Conservation (phyloP, 768 basidiomycete genomes). For the Hygrophorus russula region DNA sequence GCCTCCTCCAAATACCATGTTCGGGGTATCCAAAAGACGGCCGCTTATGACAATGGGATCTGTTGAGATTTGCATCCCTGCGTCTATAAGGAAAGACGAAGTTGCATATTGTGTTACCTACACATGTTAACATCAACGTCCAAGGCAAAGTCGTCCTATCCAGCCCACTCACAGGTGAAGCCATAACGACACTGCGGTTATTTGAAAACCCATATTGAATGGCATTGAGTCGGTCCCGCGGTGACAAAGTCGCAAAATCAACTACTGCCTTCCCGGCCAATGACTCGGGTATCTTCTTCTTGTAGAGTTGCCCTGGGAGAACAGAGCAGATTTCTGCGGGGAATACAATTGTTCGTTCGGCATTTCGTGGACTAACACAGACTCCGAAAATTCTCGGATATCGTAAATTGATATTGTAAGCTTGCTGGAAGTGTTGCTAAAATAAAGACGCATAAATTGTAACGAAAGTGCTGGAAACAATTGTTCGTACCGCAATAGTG, state of each 20-base stretch:
- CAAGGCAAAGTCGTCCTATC: constrained; percentile 3
- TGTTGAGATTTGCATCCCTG: constrained; percentile 10
- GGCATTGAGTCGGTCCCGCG: constrained; percentile 25
- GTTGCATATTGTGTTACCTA: constrained; percentile 8
- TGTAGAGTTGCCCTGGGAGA: constrained; percentile 37
- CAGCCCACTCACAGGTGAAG: neutral
- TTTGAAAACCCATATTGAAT: constrained; percentile 22
- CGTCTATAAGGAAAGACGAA: constrained; percentile 8
- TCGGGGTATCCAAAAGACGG: constrained; percentile 9
- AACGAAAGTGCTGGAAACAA: neutral
- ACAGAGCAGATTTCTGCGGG: constrained; percentile 40
- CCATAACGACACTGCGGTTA: neutral
- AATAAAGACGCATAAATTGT: neutral
- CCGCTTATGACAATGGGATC: constrained; percentile 8
- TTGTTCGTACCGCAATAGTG: constrained; percentile 26
- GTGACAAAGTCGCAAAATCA: constrained; percentile 36
- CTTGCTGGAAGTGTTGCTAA: constrained; percentile 30
- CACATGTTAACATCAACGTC: neutral
- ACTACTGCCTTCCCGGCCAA: constrained; percentile 26
- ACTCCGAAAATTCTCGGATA: constrained; percentile 30
- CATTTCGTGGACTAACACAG: constrained; percentile 15
- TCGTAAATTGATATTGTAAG: constrained; percentile 20
- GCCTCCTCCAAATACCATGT: constrained; percentile 7
- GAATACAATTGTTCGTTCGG: constrained; percentile 22
- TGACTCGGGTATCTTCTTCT: constrained; percentile 28